Evolutionary conservation across 306 rosid species (phyloP), one percentile per base, ranked within the genome.

Genomic region (Elaeagnus macrophylla): DNA sequence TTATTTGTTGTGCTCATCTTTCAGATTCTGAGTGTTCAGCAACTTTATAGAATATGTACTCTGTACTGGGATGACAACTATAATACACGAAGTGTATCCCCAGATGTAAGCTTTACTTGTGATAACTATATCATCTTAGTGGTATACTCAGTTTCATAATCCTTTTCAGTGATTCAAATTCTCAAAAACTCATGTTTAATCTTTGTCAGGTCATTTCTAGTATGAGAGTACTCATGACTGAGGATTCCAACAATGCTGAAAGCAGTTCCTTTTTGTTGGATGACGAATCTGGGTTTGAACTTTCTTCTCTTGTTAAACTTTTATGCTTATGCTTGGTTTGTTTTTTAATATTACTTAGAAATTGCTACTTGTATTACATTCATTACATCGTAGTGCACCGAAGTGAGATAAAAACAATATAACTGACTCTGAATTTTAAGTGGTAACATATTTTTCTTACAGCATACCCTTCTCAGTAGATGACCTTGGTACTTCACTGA

Each of bases 381-480:
- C 4, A 25, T 25, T 25, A 2, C 32, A 25, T 25, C 32, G 4
- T 25, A 25, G 32, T 25, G 14, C 12, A 44, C n/a, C 49, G 5
- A 45, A 45, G 0, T 12, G 14, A n/a, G 15, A 5, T 5, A 13
- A 3, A 45, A 45, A 45, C 1, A 0, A 10, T n/a, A 40, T 5
- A 5, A 6, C 46, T 57, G 54, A 6, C 3, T 44, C 48, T 17
- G 54, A 49, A 19, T 35, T 52, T 47, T 57, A 12, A 56, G 32
- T 71, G 7, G 15, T 9, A 9, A 58, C 56, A 40, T 54, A 38
- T 44, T 48, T 0, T 56, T 36, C 9, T 35, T 53, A 41, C 95
- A 93, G 96, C 80, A 88, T 88, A 35, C 99, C 95, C 42, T 93
- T 93, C 83, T 84, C 99, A 61, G 96, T 88, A 36, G 99, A 93